Conservation (phyloP, 1,139 yeast genomes). For the Hyphopichia fennica region DNA sequence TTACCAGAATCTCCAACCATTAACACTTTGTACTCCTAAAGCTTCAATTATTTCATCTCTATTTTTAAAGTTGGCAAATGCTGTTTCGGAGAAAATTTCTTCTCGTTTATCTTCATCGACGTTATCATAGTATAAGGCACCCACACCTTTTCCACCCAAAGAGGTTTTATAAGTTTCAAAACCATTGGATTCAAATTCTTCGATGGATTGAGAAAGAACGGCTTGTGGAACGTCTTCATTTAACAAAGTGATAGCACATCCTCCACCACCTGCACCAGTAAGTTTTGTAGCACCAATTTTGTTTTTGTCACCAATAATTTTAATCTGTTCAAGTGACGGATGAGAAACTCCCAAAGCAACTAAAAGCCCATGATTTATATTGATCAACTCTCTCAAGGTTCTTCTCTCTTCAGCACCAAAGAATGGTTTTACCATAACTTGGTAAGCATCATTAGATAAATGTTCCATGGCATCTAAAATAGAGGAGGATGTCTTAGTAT, state of each 20-base stretch:
- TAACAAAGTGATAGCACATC: constrained; percentile 90
- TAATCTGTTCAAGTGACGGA: constrained; percentile 76
- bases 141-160: constrained; percentile 90
- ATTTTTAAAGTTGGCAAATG: constrained; percentile 34
- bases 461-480: constrained; percentile 72
- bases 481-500: constrained; percentile 55
- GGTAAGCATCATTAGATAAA: constrained; percentile 67
- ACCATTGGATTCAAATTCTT: constrained; percentile 47
- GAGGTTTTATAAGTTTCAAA: constrained; percentile 80
- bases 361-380: constrained; percentile 84
- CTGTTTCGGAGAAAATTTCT: constrained; percentile 29
- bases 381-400: constrained; percentile 65
- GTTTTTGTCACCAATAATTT: constrained; percentile 58
- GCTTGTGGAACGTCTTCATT: constrained; percentile 44
- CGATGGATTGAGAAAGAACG: constrained; percentile 30
- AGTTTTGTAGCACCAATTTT: constrained; percentile 84
- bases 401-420: constrained; percentile 45
- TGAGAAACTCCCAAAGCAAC: constrained; percentile 91
- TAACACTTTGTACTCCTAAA: constrained; percentile 41
- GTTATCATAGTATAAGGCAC: constrained; percentile 35
- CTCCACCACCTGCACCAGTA: constrained; percentile 99
- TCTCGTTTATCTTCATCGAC: constrained; percentile 12
- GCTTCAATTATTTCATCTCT: constrained; percentile 49
- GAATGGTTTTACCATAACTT: constrained; percentile 53
- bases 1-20: constrained; percentile 66